Conservation (phyloP, 805 yeast species). For the Komagataella populi region DNA sequence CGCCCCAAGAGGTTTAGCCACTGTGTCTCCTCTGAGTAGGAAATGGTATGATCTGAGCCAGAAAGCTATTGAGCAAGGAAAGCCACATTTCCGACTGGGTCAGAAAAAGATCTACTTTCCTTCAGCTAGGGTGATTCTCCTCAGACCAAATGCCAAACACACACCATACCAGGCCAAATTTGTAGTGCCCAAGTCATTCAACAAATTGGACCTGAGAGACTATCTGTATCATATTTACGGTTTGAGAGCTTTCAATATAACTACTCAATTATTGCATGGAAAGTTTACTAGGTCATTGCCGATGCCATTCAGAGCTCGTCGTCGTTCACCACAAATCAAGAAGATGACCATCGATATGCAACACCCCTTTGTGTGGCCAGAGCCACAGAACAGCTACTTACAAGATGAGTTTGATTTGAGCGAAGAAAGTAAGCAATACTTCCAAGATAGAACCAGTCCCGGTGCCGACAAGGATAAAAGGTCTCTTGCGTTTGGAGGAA, state of each 20-base stretch:
- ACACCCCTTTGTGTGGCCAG: slow-evolving; percentile 95
- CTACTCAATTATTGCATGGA: slow-evolving; percentile 74
- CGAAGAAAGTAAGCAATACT: slow-evolving; percentile 35
- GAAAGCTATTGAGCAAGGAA: slow-evolving; percentile 43
- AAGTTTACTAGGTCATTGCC: slow-evolving; percentile 43
- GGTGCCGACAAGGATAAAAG: slow-evolving; percentile 67
- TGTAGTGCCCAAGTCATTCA: slow-evolving; percentile 86
- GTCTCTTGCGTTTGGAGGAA: slow-evolving; percentile 62
- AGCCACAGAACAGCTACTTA: slow-evolving; percentile 25
- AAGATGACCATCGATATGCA: slow-evolving; percentile 96
- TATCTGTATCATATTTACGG: slow-evolving; percentile 86
- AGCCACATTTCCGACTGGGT: slow-evolving; percentile 78
- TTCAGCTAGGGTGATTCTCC: slow-evolving; percentile 61
- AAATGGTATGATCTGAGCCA: slow-evolving; percentile 17
- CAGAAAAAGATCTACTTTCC: slow-evolving; percentile 72
- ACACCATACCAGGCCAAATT: slow-evolving; percentile 96
- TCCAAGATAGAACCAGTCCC: slow-evolving; percentile 31
- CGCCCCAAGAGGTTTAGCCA: background rate
- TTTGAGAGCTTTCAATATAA: slow-evolving; percentile 74
- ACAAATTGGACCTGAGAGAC: slow-evolving; percentile 89
- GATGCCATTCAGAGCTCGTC: slow-evolving; percentile 47
- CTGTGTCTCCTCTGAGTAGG: background rate
- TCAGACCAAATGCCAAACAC: slow-evolving; percentile 91
- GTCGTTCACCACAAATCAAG: slow-evolving; percentile 69
- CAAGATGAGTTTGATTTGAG: slow-evolving; percentile 18